Evolutionary conservation across 805 yeast genomes (phyloP).

Genomic region (Candida alai): DNA sequence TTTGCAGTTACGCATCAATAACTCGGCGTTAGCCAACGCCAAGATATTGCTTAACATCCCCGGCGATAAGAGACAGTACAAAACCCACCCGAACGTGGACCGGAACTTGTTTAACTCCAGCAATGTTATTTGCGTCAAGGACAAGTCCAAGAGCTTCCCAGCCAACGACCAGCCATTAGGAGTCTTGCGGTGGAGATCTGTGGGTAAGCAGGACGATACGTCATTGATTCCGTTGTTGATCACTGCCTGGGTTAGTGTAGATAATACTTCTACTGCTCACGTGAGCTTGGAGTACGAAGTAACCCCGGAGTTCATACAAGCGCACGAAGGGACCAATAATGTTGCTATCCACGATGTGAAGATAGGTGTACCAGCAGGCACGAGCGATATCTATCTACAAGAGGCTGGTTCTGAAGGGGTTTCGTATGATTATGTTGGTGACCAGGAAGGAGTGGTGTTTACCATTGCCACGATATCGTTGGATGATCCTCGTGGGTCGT

Average conservation of each 20-base stretch:
- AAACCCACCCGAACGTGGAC: conserved; percentile 96
- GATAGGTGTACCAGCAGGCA: conserved; percentile 63
- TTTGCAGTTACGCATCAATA: conserved; percentile 79
- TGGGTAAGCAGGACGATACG: conserved; percentile 57
- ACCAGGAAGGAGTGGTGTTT: conserved; percentile 70
- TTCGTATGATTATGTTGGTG: conserved; percentile 46
- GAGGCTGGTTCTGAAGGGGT: conserved; percentile 44
- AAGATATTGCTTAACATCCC: conserved; percentile 57
- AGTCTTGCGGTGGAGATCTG: conserved; percentile 88
- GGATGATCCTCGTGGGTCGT: conserved; percentile 60
- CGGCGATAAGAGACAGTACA: conserved; percentile 60
- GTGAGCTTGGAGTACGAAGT: conserved; percentile 90
- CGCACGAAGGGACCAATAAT: conserved; percentile 15
- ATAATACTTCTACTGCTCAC: conserved; percentile 52
- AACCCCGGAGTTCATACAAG: conserved; percentile 34
- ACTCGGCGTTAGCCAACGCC: conserved; percentile 65
- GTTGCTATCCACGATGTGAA: conserved; percentile 51
- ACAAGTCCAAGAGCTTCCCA: conserved; percentile 78
- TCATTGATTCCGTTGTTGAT: conserved; percentile 62
- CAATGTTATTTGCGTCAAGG: conserved; percentile 68
- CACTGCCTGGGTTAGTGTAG: conserved; percentile 79
- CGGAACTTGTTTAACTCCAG: conserved; percentile 58
- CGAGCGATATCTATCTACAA: conserved; percentile 49
- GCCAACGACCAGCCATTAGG: conserved; percentile 86
- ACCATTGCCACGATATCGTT: conserved; percentile 52